Conservation (phyloP, 2,329 filamentous ascomycete species). For the Sporothrix protearum region DNA sequence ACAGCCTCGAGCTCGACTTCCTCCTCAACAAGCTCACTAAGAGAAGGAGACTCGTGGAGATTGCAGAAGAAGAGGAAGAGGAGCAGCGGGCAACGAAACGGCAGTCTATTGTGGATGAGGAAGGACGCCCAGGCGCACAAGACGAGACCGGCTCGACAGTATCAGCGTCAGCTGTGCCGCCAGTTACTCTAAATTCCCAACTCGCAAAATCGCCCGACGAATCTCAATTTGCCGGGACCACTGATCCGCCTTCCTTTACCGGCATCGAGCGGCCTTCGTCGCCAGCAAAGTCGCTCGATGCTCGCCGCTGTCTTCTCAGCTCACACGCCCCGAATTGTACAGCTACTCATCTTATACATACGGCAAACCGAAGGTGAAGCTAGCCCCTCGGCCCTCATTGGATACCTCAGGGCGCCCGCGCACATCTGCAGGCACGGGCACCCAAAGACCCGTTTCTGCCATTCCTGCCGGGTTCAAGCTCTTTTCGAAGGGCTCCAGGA, state of each 20-base stretch:
- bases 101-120: constrained; percentile 52
- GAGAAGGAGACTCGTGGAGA: constrained; percentile 78
- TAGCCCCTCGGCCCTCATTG: constrained; percentile 77
- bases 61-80: constrained; percentile 85
- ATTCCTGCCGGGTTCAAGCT: constrained; percentile 77
- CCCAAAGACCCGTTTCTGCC: constrained; percentile 69
- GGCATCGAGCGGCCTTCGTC: constrained; percentile 42
- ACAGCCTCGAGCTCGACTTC: constrained; percentile 81
- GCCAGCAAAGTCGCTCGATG: constrained; percentile 45
- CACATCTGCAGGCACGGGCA: constrained; percentile 55
- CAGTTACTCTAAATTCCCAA: constrained; percentile 51
- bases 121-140: constrained; percentile 37
- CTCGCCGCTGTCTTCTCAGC: constrained; percentile 51
- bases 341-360: constrained; percentile 49
- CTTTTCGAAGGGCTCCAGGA: constrained; percentile 57
- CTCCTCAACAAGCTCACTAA: constrained; percentile 77
- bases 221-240: constrained; percentile 48
- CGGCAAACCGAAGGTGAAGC: constrained; percentile 77
- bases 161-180: constrained; percentile 32
- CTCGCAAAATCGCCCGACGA: constrained; percentile 50
- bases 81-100: constrained; percentile 55
- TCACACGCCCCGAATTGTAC: constrained; percentile 50
- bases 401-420: constrained; percentile 61
- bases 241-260: constrained; percentile 38
- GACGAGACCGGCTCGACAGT: constrained; percentile 31